A percentile compares a stretch with the other conserved stretches of the same genome.
Conservation (phyloP, 225 moss, liverwort and hornwort genomes). For the Physcomitrium patens region DNA sequence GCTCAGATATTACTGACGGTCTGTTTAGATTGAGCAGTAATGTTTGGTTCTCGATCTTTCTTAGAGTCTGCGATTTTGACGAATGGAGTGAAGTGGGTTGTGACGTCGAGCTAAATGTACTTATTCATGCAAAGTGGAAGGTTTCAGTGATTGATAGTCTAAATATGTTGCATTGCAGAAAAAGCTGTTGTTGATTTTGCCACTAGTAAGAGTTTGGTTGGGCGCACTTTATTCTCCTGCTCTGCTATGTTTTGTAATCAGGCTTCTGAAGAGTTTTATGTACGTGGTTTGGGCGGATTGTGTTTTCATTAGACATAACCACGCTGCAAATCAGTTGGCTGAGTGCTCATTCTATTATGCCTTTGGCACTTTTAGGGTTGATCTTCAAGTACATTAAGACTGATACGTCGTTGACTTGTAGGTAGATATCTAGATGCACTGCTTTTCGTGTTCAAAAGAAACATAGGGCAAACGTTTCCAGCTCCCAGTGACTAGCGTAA, state of each 20-base stretch:
- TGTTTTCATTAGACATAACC: background rate
- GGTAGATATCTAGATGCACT: no score
- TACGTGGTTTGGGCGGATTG: background rate
- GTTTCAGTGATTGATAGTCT: slow-evolving; percentile 4
- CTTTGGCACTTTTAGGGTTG: slow-evolving; percentile 2
- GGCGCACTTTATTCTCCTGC: slow-evolving; percentile 15
- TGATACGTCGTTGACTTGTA: no score
- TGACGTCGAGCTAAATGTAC: background rate
- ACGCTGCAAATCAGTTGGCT: slow-evolving; percentile 8
- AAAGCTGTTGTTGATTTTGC: background rate
- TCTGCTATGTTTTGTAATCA: background rate
- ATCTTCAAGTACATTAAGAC: no score
- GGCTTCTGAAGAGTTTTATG: slow-evolving; percentile 3
- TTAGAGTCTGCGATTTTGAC: background rate
- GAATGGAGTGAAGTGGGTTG: background rate
- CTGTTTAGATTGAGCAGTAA: background rate
- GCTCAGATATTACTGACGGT: background rate
- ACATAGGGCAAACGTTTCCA: no score
- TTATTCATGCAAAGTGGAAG: background rate
- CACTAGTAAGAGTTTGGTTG: slow-evolving; percentile 7
- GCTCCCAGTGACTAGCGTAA: no score
- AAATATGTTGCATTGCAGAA: slow-evolving; percentile 27
- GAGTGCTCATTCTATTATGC: background rate
- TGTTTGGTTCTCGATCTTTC: slow-evolving; percentile 1
- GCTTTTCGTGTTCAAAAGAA: no score